Conservation (phyloP, 352 stramenopile genomes). For the Phytophthora megakarya region DNA sequence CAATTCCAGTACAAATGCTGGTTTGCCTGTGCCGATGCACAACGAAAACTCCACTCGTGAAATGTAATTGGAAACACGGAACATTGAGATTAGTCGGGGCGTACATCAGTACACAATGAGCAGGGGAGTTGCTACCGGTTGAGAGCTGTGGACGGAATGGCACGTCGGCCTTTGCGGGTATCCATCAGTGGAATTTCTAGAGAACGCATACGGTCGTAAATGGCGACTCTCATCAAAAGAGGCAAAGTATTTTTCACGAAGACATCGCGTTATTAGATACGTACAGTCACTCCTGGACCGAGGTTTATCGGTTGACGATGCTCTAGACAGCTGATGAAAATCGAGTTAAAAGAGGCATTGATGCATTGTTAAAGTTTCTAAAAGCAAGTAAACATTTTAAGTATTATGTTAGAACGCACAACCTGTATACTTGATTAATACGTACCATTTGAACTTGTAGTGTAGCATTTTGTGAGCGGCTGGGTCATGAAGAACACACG, state of each 20-base stretch:
- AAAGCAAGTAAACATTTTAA: conserved; percentile 11
- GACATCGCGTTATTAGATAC: conserved; percentile 16
- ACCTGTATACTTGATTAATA: neutral
- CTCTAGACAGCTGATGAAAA: conserved; percentile 7
- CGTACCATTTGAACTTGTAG: too few species aligned
- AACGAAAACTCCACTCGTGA: neutral
- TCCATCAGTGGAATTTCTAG: conserved; percentile 12
- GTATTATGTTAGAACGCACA: neutral
- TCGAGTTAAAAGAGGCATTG: conserved; percentile 5
- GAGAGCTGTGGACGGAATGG: conserved; percentile 12
- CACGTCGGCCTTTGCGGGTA: neutral
- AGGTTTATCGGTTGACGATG: neutral
- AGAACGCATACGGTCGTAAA: conserved; percentile 7
- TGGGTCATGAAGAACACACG: too few species aligned
- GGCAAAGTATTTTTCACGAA: conserved; percentile 16
- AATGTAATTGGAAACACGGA: too few species aligned
- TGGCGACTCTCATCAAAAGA: conserved; percentile 19
- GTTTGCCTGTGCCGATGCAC: too few species aligned
- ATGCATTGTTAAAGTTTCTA: conserved; percentile 16
- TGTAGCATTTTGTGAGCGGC: too few species aligned
- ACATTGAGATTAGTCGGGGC: too few species aligned
- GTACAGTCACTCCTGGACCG: neutral
- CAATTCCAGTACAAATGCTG: too few species aligned
- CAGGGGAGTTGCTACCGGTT: neutral
- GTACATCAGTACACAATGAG: neutral